Percentiles rank a stretch among this genome's conserved stretches.
Evolutionary conservation across 495 filamentous ascomycete species (phyloP).

Genomic region (Aspergillus campestris): DNA sequence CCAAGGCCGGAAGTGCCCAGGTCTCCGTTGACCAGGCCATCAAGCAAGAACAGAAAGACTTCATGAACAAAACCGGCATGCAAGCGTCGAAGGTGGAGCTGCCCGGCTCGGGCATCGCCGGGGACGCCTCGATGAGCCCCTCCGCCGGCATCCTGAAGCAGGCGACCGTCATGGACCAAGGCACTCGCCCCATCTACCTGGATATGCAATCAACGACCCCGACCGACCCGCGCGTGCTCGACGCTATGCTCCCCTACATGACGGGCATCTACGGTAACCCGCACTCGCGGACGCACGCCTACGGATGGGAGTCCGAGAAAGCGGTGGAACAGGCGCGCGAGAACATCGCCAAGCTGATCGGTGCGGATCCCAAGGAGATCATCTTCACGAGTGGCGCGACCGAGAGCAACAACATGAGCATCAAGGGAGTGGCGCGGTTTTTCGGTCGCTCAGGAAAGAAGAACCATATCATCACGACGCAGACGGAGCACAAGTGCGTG

Average conservation of each 20-base stretch:
- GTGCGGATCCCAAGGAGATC: slow-evolving; percentile 94
- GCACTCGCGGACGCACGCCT: slow-evolving; percentile 94
- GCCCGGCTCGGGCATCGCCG: slow-evolving; percentile 50
- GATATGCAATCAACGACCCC: slow-evolving; percentile 99
- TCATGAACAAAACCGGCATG: slow-evolving; percentile 62
- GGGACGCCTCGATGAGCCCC: slow-evolving; percentile 67
- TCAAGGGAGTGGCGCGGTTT: slow-evolving; percentile 95
- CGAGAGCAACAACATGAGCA: slow-evolving; percentile 99
- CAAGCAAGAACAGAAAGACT: slow-evolving; percentile 72
- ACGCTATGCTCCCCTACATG: slow-evolving; percentile 93
- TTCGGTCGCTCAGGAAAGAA: slow-evolving; percentile 90
- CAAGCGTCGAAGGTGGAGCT: slow-evolving; percentile 44
- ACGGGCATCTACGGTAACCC: slow-evolving; percentile 95
- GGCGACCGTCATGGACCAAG: slow-evolving; percentile 88
- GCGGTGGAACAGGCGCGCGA: slow-evolving; percentile 79
- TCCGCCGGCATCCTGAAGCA: slow-evolving; percentile 84
- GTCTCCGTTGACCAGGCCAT: slow-evolving; percentile 77
- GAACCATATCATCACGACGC: slow-evolving; percentile 93
- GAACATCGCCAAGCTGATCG: slow-evolving; percentile 78
- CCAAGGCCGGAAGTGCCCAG: slow-evolving; percentile 69
- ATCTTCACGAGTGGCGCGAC: slow-evolving; percentile 98
- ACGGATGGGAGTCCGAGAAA: slow-evolving; percentile 97
- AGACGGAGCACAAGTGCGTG: slow-evolving; percentile 99
- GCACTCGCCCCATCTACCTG: slow-evolving; percentile 89
- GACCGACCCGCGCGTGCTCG: slow-evolving; percentile 84